Conservation (phyloP, 306 rosid genomes). For the Sindora glabra region DNA sequence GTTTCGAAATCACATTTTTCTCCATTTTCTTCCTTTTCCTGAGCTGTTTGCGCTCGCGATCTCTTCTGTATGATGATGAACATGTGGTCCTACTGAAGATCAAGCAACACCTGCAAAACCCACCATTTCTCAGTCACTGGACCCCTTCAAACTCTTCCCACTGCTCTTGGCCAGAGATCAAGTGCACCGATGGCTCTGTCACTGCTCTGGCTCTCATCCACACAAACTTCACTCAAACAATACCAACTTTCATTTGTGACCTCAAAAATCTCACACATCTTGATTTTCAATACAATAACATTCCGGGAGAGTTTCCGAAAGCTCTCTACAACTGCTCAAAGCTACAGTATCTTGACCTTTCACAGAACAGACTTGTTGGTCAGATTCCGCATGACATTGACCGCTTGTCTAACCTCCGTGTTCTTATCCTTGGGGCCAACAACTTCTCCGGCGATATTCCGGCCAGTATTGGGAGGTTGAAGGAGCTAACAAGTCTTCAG, state of each 20-base stretch:
- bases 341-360: constrained; percentile 28
- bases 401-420: constrained; percentile 18
- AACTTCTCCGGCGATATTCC: constrained; percentile 45
- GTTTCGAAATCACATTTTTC: neutral
- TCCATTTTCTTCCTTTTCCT: constrained; percentile 5
- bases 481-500: constrained; percentile 19
- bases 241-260: constrained; percentile 47
- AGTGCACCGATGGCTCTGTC: constrained; percentile 33
- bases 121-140: constrained; percentile 28
- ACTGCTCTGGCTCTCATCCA: neutral
- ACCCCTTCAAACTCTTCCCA: constrained; percentile 23
- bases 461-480: constrained; percentile 21
- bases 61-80: constrained; percentile 28
- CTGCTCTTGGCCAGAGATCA: constrained; percentile 41
- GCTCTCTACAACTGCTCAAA: constrained; percentile 37
- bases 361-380: constrained; percentile 26
- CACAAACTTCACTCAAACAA: neutral
- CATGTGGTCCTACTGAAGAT: constrained; percentile 29
- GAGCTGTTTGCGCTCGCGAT: constrained; percentile 12
- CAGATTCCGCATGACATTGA: constrained; percentile 29
- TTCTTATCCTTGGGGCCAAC: constrained; percentile 27
- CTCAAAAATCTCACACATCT: constrained; percentile 36
- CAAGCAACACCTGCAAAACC: constrained; percentile 22
- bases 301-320: constrained; percentile 33
- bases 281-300: neutral